phyloP scores from a whole-genome alignment of 169 alveolate genomes.

The Cryptosporidium tyzzeri region DNA sequence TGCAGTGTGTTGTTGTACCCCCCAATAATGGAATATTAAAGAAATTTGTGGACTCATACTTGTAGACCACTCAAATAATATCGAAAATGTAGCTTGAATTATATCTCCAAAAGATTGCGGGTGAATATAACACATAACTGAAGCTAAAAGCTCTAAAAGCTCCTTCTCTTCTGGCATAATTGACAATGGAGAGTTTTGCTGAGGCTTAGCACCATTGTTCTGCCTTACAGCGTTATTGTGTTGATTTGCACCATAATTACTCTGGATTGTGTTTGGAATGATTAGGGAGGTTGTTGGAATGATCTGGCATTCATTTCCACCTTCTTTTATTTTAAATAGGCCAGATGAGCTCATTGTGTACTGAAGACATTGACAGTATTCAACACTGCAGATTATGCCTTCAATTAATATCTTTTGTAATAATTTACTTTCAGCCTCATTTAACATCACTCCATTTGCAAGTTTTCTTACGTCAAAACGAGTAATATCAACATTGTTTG shows the following conservation, averaged over 20 bases:
- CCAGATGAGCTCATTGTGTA: slow-evolving; percentile 21
- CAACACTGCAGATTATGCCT: slow-evolving; percentile 72
- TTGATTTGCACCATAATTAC: not conserved
- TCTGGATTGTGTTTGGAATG: not conserved
- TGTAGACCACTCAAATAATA: slow-evolving; percentile 67
- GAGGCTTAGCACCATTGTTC: not conserved
- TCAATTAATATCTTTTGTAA: slow-evolving; percentile 53
- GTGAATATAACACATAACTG: slow-evolving; percentile 57
- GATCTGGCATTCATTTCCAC: slow-evolving; percentile 52
- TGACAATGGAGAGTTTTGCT: slow-evolving; percentile 36
- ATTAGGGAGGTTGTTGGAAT: slow-evolving; percentile 45
- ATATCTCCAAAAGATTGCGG: slow-evolving; percentile 74
- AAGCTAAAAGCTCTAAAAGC: slow-evolving; percentile 56
- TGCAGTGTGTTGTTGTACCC: slow-evolving; percentile 53
- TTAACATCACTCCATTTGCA: slow-evolving; percentile 26
- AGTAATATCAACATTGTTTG: slow-evolving; percentile 36
- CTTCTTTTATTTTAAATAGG: slow-evolving; percentile 19
- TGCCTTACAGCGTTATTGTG: not conserved
- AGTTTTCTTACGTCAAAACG: slow-evolving; percentile 64
- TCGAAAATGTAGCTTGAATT: slow-evolving; percentile 63
- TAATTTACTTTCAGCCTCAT: slow-evolving; percentile 63
- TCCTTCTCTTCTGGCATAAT: slow-evolving; percentile 75
- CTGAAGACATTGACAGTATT: slow-evolving; percentile 48
- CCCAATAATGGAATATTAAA: slow-evolving; percentile 70
- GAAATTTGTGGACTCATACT: slow-evolving; percentile 69